phyloP scores from a whole-genome alignment of 2,329 filamentous ascomycete genomes.

The Fusarium palustre region DNA sequence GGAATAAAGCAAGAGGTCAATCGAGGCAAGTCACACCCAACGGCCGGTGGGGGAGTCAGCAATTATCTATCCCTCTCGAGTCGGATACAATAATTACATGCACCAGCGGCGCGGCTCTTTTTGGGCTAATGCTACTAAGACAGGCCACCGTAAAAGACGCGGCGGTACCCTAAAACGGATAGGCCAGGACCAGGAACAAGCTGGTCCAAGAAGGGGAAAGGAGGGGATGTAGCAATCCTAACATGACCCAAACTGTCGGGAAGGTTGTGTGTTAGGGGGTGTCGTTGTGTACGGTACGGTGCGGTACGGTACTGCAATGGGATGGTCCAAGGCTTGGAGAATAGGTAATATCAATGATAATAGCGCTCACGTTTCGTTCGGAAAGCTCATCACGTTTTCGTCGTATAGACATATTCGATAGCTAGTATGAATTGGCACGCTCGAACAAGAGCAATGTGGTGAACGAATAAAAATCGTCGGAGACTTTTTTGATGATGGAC shows the following conservation, averaged over 20 bases:
- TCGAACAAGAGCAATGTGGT: slow-evolving; percentile 14
- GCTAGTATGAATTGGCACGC: not conserved
- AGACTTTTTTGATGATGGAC: slow-evolving; percentile 23
- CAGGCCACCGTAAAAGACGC: slow-evolving; percentile 46
- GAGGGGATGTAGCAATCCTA: slow-evolving; percentile 48
- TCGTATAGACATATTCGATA: slow-evolving; percentile 5
- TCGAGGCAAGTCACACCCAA: slow-evolving; percentile 31
- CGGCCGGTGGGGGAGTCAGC: slow-evolving; percentile 38
- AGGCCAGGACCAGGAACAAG: slow-evolving; percentile 45
- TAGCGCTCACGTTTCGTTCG: slow-evolving; percentile 37
- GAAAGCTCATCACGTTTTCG: slow-evolving; percentile 25
- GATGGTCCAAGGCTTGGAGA: slow-evolving; percentile 35
- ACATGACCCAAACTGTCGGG: slow-evolving; percentile 49
- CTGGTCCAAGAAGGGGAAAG: slow-evolving; percentile 42
- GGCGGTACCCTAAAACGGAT: slow-evolving; percentile 45
- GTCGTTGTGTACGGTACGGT: not conserved
- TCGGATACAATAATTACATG: slow-evolving; percentile 46
- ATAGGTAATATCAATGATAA: slow-evolving; percentile 10
- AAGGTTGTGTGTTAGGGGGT: slow-evolving; percentile 34
- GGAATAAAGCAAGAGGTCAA: slow-evolving; percentile 29
- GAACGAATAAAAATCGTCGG: slow-evolving; percentile 32
- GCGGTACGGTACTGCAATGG: not conserved
- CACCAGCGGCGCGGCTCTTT: slow-evolving; percentile 46
- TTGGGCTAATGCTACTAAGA: slow-evolving; percentile 42
- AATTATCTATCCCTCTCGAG: slow-evolving; percentile 45